These are phyloP conservation scores for Botrytis paeoniae DNA, from an alignment of 2,329 filamentous ascomycete species.

Conservation along the genomic window DNA sequence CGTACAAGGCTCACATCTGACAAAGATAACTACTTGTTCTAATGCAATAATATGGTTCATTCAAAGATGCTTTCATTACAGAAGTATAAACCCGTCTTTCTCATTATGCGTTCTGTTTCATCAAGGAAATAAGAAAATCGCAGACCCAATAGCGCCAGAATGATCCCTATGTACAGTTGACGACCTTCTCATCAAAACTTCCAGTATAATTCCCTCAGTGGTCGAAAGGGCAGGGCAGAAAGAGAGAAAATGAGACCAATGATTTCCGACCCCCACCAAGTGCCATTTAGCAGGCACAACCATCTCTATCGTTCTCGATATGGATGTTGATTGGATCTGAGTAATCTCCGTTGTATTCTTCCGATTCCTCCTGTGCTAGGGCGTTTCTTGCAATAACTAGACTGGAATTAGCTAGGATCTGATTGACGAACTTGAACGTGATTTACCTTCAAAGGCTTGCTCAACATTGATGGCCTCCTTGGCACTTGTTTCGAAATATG, in stretches of 20 bases:
- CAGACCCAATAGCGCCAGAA: constrained; percentile 36
- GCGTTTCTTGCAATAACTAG: constrained; percentile 94
- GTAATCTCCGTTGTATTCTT: constrained; percentile 97
- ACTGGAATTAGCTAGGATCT: constrained; percentile 13
- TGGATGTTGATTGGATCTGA: constrained; percentile 98
- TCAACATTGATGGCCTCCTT: constrained; percentile 99
- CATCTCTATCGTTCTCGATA: constrained; percentile 88
- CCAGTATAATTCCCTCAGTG: constrained; percentile 10
- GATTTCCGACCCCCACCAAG: constrained; percentile 14
- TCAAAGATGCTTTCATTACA: not conserved
- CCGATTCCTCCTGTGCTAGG: constrained; percentile 92
- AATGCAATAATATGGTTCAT: not conserved
- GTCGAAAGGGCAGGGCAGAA: not conserved
- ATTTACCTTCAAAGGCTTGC: constrained; percentile 66
- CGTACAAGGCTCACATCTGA: not conserved
- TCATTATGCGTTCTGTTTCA: constrained; percentile 32
- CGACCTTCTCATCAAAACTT: constrained; percentile 16
- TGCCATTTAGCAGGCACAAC: constrained; percentile 75
- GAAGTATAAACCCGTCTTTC: constrained; percentile 13
- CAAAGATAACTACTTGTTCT: not conserved
- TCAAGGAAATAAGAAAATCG: constrained; percentile 26
- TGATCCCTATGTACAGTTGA: constrained; percentile 36
- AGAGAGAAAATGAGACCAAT: constrained; percentile 15
- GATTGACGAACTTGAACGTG: not conserved
- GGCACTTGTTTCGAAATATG: constrained; percentile 98